Evolutionary conservation across 2,329 filamentous ascomycete genomes (phyloP).

Genomic region (Pseudogymnoascus sp.): DNA sequence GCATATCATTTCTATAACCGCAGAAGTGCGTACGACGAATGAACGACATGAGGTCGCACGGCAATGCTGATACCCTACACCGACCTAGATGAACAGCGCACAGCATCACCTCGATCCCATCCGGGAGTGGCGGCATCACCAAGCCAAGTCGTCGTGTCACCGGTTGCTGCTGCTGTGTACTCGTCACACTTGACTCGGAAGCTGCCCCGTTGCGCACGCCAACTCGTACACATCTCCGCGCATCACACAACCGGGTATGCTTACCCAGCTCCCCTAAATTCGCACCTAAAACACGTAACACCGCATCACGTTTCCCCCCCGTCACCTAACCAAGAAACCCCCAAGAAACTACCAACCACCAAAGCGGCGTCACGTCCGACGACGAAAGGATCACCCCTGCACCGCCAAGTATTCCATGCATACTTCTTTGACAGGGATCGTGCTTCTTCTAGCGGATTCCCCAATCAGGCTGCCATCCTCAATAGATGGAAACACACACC

Average conservation of each 20-base stretch:
- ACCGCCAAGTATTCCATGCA: neutral
- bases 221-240: neutral
- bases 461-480: neutral
- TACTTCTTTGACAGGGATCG: neutral
- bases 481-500: neutral
- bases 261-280: neutral
- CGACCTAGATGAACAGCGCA: neutral
- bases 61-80: neutral
- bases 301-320: neutral
- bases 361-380: neutral
- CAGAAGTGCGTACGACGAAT: neutral
- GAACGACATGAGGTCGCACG: neutral
- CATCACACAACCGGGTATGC: neutral
- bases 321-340: neutral
- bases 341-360: neutral
- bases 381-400: neutral
- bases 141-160: neutral
- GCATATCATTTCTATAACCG: neutral
- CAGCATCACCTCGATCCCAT: neutral
- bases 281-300: neutral
- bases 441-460: neutral
- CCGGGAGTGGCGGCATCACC: too few relatives aligned
- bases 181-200: neutral
- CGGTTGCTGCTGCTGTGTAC: neutral
- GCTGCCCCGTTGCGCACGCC: neutral